These are phyloP conservation scores for Encephalitozoon cuniculi DNA, from an alignment of 371 early-diverging fungal species.

Conservation along the genomic window DNA sequence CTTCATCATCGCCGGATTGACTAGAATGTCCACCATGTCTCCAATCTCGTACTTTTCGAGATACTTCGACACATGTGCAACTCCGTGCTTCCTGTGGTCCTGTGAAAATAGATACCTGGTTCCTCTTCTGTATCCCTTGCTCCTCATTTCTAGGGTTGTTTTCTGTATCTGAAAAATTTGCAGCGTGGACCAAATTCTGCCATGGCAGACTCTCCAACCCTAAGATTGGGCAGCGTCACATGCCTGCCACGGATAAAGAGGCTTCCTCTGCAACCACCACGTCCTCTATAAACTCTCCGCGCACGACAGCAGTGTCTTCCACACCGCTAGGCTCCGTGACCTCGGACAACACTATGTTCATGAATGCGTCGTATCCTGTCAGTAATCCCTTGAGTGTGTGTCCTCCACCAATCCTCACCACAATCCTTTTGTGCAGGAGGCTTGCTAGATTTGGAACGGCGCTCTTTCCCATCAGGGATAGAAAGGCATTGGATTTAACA, in stretches of 20 bases:
- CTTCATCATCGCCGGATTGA: conserved; percentile 90
- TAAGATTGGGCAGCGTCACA: too few relatives aligned
- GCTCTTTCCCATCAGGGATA: conserved; percentile 4
- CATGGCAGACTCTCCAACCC: background rate
- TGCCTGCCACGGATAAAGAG: too few relatives aligned
- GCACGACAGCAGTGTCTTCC: background rate
- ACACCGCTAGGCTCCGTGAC: background rate
- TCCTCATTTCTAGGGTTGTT: conserved; percentile 55
- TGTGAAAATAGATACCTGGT: conserved; percentile 94
- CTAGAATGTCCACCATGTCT: conserved; percentile 93
- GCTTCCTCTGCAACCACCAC: background rate
- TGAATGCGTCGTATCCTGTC: conserved; percentile 21
- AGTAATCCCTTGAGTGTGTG: background rate
- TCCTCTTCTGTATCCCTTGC: conserved; percentile 77
- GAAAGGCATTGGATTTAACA: background rate
- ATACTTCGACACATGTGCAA: conserved; percentile 83
- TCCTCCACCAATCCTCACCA: background rate
- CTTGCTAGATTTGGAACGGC: conserved; percentile 3
- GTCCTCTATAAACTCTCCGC: conserved; percentile 6
- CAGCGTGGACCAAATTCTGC: background rate
- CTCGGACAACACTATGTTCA: conserved; percentile 19
- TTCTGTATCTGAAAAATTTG: conserved; percentile 41
- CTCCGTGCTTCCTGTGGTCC: conserved; percentile 76
- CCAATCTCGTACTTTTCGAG: conserved; percentile 90
- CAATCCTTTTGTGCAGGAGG: conserved; percentile 10